Evolutionary conservation across 1,139 yeast genomes (phyloP).

Genomic region (Blastobotrys indianensis): DNA sequence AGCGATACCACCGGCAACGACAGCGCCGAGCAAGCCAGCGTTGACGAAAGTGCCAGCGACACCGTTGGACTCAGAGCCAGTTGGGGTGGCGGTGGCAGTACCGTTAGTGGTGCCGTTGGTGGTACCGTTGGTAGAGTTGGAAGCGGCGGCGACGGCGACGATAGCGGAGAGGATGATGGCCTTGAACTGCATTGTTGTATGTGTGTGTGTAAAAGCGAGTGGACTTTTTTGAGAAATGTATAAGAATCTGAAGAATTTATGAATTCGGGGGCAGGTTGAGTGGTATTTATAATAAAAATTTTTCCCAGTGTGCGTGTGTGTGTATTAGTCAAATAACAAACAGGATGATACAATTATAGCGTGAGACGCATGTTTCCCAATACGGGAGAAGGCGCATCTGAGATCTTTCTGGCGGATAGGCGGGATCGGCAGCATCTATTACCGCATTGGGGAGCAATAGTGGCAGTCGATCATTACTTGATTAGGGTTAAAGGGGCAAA

Average conservation of each 20-base stretch:
- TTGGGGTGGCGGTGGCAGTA: conserved; percentile 32
- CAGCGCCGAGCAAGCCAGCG: conserved; percentile 66
- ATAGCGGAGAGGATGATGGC: background rate
- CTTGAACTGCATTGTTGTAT: conserved; percentile 7
- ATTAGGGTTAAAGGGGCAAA: too few relatives aligned
- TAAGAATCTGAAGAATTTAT: background rate
- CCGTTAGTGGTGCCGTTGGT: conserved; percentile 33
- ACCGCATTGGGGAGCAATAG: too few relatives aligned
- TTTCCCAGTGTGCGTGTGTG: background rate
- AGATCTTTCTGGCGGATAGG: too few relatives aligned
- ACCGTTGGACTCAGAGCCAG: conserved; percentile 41
- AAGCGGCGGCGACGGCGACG: conserved; percentile 34
- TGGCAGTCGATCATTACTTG: too few relatives aligned
- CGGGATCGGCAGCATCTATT: too few relatives aligned
- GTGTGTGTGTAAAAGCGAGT: background rate
- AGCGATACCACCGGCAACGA: conserved; percentile 68
- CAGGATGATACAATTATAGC: too few relatives aligned
- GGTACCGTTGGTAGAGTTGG: conserved; percentile 25
- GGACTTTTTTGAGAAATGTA: background rate
- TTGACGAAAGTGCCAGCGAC: conserved; percentile 47
- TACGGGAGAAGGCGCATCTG: too few relatives aligned
- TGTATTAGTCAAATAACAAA: too few relatives aligned
- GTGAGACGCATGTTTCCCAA: too few relatives aligned
- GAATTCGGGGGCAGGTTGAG: background rate
- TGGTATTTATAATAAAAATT: background rate